Evolutionary conservation across 1,139 yeast genomes (phyloP).

Genomic region (Casaregolazyma suthepensis): DNA sequence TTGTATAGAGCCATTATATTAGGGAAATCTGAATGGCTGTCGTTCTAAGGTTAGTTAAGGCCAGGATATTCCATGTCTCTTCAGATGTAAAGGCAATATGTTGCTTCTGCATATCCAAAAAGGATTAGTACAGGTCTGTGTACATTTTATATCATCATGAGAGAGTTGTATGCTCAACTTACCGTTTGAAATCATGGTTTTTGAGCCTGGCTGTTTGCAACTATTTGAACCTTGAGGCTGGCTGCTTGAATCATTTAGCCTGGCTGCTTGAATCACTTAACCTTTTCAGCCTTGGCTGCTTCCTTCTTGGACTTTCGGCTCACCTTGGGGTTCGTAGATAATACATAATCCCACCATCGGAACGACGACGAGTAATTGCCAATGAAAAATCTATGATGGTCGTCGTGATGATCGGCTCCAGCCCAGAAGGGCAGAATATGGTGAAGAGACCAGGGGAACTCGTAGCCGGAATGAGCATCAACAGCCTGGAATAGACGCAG

Average conservation of each 20-base stretch:
- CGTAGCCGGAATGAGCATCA: conserved; percentile 95
- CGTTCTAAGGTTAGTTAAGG: background rate
- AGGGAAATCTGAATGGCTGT: background rate
- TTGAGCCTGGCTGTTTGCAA: too few species aligned
- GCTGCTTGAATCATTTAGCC: too few species aligned
- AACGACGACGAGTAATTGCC: conserved; percentile 92
- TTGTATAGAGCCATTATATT: background rate
- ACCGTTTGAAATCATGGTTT: background rate
- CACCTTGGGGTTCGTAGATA: conserved; percentile 48
- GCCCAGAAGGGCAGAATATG: conserved; percentile 95
- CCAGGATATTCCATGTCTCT: background rate
- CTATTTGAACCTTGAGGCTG: too few species aligned
- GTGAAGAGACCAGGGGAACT: conserved; percentile 92
- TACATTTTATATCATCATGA: conserved; percentile 19
- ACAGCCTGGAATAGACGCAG: conserved; percentile 89
- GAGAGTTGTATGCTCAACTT: background rate
- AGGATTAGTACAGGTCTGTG: conserved; percentile 24
- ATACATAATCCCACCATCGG: conserved; percentile 85
- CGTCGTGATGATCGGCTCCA: conserved; percentile 97
- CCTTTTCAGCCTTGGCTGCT: conserved; percentile 3
- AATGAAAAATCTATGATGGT: conserved; percentile 87
- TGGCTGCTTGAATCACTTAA: too few species aligned
- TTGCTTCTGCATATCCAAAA: conserved; percentile 17
- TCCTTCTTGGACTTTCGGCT: conserved; percentile 16
- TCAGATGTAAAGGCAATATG: conserved; percentile 15